Conservation (phyloP, 306 rosid species). For the Medicago truncatula region MtrunA17r5.0-ANR NC_053045.1:33538501-33539000, state of each 20-base stretch:
- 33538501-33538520: not conserved
- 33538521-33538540: conserved; percentile 2
- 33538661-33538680: conserved; percentile 34
- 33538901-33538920: not conserved
- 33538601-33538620: conserved; percentile 37
- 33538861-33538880: conserved; percentile 43
- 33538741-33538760: conserved; percentile 39
- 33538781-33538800: conserved; percentile 55
- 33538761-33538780: conserved; percentile 20
- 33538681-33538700: conserved; percentile 42
- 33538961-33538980: conserved; percentile 78
- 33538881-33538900: conserved; percentile 10
- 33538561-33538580: conserved; percentile 36
- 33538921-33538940: conserved; percentile 53
- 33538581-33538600: conserved; percentile 29
- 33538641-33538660: conserved; percentile 38
- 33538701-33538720: conserved; percentile 50
- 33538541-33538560: conserved; percentile 1
- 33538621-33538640: conserved; percentile 32
- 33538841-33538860: conserved; percentile 38
- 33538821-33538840: conserved; percentile 40
- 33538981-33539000: conserved; percentile 87
- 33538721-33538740: conserved; percentile 46
- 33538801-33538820: conserved; percentile 41
- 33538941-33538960: conserved; percentile 45